A percentile compares a stretch with the other conserved stretches of the same genome.
Conservation (phyloP, 2,329 filamentous ascomycete species). For the Penicillium sumatraense region DNA sequence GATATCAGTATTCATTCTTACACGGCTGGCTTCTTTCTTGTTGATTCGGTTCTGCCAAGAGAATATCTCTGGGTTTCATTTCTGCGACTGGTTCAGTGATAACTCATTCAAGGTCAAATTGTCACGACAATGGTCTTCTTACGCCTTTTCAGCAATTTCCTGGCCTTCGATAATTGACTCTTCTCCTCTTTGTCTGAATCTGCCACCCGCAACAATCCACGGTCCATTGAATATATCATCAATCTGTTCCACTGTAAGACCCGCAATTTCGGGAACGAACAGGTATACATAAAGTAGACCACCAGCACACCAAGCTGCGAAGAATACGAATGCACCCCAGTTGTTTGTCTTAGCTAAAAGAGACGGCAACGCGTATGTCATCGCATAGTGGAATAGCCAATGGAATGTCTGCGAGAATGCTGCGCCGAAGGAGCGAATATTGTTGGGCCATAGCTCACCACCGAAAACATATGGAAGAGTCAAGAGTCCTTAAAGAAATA, state of each 20-base stretch:
- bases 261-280: constrained; percentile 44
- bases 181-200: background rate
- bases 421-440: constrained; percentile 50
- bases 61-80: background rate
- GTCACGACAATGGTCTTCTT: no score
- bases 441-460: constrained; percentile 52
- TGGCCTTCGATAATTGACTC: background rate
- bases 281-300: constrained; percentile 46
- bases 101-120: no score
- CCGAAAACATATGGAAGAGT: constrained; percentile 52
- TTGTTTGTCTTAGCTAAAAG: constrained; percentile 41
- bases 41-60: background rate
- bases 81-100: background rate
- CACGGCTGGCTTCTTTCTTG: background rate
- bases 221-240: constrained; percentile 6
- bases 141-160: background rate
- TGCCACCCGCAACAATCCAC: background rate
- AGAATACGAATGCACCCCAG: constrained; percentile 52
- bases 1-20: no score
- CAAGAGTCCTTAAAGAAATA: constrained; percentile 34
- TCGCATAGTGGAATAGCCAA: constrained; percentile 50
- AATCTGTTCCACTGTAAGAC: constrained; percentile 41
- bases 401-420: constrained; percentile 46
- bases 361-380: constrained; percentile 41
- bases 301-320: constrained; percentile 46